phyloP scores from a whole-genome alignment of 257 asterid genomes.

The Plectranthus barbatus region DNA sequence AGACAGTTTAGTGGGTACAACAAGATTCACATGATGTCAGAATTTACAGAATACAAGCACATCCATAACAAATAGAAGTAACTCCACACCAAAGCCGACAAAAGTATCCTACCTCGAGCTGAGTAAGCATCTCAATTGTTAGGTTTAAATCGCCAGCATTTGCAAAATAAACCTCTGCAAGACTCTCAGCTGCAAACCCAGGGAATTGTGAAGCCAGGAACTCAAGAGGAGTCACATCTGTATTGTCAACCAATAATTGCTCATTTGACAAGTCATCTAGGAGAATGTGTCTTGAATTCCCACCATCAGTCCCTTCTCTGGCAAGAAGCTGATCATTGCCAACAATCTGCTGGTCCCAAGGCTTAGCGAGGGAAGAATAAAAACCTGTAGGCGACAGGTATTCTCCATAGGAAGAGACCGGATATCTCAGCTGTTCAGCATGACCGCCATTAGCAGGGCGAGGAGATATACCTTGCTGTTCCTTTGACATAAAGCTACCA shows the following conservation, averaged over 20 bases:
- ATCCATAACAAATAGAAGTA: background rate
- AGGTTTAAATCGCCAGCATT: constrained; percentile 79
- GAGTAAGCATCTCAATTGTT: constrained; percentile 93
- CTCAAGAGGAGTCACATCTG: constrained; percentile 60
- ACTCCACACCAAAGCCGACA: background rate
- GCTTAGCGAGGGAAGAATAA: constrained; percentile 49
- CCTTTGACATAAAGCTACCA: constrained; percentile 32
- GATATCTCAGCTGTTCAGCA: constrained; percentile 49
- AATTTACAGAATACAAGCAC: constrained; percentile 6
- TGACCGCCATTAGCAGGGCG: constrained; percentile 29
- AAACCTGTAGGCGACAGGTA: constrained; percentile 49
- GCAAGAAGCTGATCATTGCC: constrained; percentile 49
- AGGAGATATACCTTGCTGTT: constrained; percentile 26
- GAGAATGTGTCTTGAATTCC: constrained; percentile 43
- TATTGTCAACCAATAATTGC: constrained; percentile 48
- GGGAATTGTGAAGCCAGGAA: constrained; percentile 88
- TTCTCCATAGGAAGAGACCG: constrained; percentile 50
- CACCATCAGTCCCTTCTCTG: constrained; percentile 50
- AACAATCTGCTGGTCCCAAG: constrained; percentile 64
- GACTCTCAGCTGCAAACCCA: constrained; percentile 90
- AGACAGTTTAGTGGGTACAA: background rate
- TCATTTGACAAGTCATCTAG: constrained; percentile 54
- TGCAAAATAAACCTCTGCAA: constrained; percentile 88
- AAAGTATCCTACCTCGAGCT: constrained; percentile 71
- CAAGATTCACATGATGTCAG: background rate